A percentile compares a stretch with the other conserved stretches of the same genome.
Evolutionary conservation across 140 eudicot genomes (phyloP).

Genomic region (Senecio squalidus): DNA sequence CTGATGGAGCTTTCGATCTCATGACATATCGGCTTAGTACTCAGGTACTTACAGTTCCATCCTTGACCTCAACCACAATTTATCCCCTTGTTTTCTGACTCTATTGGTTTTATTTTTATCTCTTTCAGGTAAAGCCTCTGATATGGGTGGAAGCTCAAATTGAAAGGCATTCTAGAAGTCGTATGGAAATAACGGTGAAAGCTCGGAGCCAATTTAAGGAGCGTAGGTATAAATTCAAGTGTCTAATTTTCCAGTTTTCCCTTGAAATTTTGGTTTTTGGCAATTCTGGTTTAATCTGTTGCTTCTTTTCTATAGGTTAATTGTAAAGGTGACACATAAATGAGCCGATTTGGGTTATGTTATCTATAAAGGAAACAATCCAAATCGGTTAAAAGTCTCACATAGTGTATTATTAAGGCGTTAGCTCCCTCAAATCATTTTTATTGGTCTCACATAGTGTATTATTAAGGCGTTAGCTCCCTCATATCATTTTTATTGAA

Average conservation of each 20-base stretch:
- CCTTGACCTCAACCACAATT: slow-evolving; percentile 1
- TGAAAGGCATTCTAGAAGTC: slow-evolving; percentile 68
- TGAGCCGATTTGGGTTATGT: neutral
- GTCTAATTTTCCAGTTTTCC: neutral
- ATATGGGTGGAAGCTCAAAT: slow-evolving; percentile 91
- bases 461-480: neutral
- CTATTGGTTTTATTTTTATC: neutral
- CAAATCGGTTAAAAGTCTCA: neutral
- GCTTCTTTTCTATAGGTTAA: neutral
- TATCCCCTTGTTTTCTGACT: neutral
- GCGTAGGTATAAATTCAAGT: slow-evolving; percentile 37
- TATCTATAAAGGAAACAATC: neutral
- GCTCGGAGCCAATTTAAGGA: slow-evolving; percentile 69
- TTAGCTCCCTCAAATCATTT: no score
- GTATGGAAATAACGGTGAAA: slow-evolving; percentile 58
- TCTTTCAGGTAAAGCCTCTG: slow-evolving; percentile 80
- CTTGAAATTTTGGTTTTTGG: neutral
- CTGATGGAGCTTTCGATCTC: slow-evolving; percentile 96
- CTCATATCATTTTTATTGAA: no score
- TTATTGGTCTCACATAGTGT: neutral
- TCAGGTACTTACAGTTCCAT: slow-evolving; percentile 46
- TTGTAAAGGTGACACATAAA: neutral
- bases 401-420: neutral
- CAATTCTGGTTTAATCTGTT: neutral
- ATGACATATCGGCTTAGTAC: slow-evolving; percentile 98